These are phyloP conservation scores for Panaeolus papilionaceus DNA, from an alignment of 768 basidiomycete genomes.

Conservation along the genomic window DNA sequence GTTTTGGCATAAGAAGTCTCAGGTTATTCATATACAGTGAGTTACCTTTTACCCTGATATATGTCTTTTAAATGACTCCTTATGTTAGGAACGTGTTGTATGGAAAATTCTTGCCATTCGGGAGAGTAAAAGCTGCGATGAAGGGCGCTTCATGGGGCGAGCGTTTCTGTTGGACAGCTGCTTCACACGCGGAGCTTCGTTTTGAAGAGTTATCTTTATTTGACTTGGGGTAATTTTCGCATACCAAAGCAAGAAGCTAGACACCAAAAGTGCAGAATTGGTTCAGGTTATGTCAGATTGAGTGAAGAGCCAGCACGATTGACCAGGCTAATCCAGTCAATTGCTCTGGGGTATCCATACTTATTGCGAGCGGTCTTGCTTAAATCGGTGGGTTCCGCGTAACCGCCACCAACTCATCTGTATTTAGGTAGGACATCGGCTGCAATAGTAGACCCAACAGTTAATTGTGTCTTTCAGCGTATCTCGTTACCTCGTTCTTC, in stretches of 20 bases:
- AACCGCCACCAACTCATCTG: background rate
- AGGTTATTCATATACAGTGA: no score
- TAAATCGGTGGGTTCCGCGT: background rate
- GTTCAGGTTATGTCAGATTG: no score
- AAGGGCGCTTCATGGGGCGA: background rate
- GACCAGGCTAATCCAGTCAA: no score
- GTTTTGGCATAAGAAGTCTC: no score
- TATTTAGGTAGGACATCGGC: background rate
- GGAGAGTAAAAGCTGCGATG: background rate
- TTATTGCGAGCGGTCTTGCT: no score
- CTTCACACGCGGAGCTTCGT: background rate
- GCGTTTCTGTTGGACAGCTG: background rate
- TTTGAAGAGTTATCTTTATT: background rate
- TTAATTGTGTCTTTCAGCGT: background rate
- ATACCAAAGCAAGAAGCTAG: background rate
- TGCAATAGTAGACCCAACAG: background rate
- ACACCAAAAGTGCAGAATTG: background rate
- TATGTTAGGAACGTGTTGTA: background rate
- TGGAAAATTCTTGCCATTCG: background rate
- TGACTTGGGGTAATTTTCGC: background rate
- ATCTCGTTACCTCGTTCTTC: conserved; percentile 2
- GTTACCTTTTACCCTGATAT: background rate
- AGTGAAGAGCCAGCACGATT: no score
- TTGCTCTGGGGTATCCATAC: no score
- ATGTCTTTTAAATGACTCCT: background rate